Evolutionary conservation across 2,329 filamentous ascomycete species (phyloP).

Genomic region (Penicillium oxalicum): DNA sequence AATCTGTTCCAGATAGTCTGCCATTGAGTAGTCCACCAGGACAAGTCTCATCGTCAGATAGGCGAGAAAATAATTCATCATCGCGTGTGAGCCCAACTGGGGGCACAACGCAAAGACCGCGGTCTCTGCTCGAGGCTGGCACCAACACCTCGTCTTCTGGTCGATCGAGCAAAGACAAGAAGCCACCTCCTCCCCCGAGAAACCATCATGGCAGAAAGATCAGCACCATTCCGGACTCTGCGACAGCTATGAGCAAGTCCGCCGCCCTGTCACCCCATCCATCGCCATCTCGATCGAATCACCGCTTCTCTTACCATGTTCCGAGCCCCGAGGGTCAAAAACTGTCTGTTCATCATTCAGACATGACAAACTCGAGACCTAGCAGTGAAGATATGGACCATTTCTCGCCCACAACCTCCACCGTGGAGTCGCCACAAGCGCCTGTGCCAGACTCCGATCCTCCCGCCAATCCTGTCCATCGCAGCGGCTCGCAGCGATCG

Average conservation of each 20-base stretch:
- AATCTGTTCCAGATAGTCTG: constrained; percentile 5
- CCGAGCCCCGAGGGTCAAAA: constrained; percentile 18
- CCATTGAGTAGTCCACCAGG: constrained; percentile 3
- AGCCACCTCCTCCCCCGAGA: constrained; percentile 63
- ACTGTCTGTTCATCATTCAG: constrained; percentile 9
- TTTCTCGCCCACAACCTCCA: constrained; percentile 23
- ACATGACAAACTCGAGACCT: constrained; percentile 13
- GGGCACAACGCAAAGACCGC: constrained; percentile 42
- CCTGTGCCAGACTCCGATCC: neutral
- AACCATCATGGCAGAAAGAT: constrained; percentile 75
- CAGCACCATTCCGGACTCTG: constrained; percentile 28
- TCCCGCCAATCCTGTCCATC: constrained; percentile 22
- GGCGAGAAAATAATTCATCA: neutral
- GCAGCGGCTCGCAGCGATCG: constrained; percentile 30
- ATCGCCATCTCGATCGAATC: constrained; percentile 21
- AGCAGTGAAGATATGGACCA: constrained; percentile 49
- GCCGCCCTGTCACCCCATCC: constrained; percentile 20
- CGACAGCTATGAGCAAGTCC: constrained; percentile 19
- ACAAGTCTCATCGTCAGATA: neutral
- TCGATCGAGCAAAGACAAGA: constrained; percentile 50
- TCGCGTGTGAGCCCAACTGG: constrained; percentile 45
- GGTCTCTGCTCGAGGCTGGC: constrained; percentile 46
- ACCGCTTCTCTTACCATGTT: constrained; percentile 23
- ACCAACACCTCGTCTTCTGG: constrained; percentile 37
- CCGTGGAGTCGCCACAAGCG: constrained; percentile 10